Evolutionary conservation across 1,284 basidiomycete species (phyloP).

Genomic region (Lignosus rhinocerotis): DNA sequence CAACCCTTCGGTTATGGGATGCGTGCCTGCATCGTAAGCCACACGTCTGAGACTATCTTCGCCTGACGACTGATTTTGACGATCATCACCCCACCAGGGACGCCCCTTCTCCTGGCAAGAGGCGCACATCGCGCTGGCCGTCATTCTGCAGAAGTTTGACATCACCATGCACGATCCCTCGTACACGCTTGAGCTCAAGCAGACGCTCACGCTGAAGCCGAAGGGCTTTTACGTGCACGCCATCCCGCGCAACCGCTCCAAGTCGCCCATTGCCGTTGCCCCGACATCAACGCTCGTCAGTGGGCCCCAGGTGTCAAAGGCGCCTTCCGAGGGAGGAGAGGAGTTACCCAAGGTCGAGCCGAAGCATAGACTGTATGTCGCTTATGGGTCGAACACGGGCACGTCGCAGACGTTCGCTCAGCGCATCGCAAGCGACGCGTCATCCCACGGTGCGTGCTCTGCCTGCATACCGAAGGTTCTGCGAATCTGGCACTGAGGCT

Average conservation of each 20-base stretch:
- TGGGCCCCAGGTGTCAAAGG: slow-evolving; percentile 8
- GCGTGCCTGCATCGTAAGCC: slow-evolving; percentile 43
- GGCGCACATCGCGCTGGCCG: slow-evolving; percentile 43
- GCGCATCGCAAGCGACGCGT: slow-evolving; percentile 43
- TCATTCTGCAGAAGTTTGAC: slow-evolving; percentile 47
- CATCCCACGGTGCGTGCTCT: slow-evolving; percentile 36
- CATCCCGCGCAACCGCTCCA: slow-evolving; percentile 32
- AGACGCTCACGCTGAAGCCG: slow-evolving; percentile 51
- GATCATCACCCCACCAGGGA: slow-evolving; percentile 26
- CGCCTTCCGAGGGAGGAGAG: neutral
- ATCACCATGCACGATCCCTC: slow-evolving; percentile 43
- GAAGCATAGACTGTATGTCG: slow-evolving; percentile 39
- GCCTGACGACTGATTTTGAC: neutral
- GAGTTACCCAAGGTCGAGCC: slow-evolving; percentile 6
- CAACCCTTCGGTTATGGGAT: slow-evolving; percentile 47
- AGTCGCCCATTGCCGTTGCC: slow-evolving; percentile 16
- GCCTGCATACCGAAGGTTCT: too few relatives aligned
- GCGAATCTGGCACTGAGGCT: neutral
- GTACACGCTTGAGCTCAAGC: slow-evolving; percentile 45
- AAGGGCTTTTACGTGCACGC: slow-evolving; percentile 44
- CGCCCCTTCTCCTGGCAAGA: slow-evolving; percentile 54
- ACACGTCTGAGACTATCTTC: neutral
- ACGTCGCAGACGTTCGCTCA: slow-evolving; percentile 53
- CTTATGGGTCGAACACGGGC: slow-evolving; percentile 54
- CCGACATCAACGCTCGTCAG: slow-evolving; percentile 18